A percentile compares a stretch with the other conserved stretches of the same genome.
Conservation (phyloP, 345 rosid species). For the Sonneratia alba region DNA sequence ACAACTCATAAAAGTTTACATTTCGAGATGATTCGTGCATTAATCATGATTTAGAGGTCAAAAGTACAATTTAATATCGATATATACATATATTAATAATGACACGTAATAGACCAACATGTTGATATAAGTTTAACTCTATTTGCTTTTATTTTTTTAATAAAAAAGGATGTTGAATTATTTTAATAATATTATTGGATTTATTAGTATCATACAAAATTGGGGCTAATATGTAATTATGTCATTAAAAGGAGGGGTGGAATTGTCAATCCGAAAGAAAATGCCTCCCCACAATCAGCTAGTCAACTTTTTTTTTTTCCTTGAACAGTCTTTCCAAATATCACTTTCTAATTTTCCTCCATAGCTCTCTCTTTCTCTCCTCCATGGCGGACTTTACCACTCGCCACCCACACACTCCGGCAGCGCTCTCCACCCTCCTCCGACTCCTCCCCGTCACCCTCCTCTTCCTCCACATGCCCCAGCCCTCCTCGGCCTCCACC, state of each 20-base stretch:
- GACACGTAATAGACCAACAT: no score
- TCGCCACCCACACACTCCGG: not conserved
- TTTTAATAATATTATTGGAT: no score
- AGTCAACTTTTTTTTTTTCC: not conserved
- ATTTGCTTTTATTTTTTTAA: no score
- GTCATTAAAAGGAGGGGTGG: slow-evolving; percentile 13
- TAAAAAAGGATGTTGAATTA: no score
- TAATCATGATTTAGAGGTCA: no score
- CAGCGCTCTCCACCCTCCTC: slow-evolving; percentile 4
- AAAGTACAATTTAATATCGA: no score
- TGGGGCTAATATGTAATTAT: not conserved
- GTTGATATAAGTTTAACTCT: no score
- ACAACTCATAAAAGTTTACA: no score
- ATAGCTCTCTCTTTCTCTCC: not conserved
- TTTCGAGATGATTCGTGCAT: no score
- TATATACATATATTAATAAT: no score
- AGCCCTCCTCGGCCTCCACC: slow-evolving; percentile 3
- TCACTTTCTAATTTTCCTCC: slow-evolving; percentile 3
- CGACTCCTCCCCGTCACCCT: slow-evolving; percentile 5
- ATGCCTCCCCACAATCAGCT: not conserved
- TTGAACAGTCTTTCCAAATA: slow-evolving; percentile 21
- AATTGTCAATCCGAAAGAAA: slow-evolving; percentile 10
- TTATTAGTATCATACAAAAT: no score
- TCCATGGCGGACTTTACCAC: slow-evolving; percentile 1
- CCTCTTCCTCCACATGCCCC: slow-evolving; percentile 5